A percentile compares a stretch with the other conserved stretches of the same genome.
Conservation (phyloP, 306 rosid species). For the Morella rubra region DNA sequence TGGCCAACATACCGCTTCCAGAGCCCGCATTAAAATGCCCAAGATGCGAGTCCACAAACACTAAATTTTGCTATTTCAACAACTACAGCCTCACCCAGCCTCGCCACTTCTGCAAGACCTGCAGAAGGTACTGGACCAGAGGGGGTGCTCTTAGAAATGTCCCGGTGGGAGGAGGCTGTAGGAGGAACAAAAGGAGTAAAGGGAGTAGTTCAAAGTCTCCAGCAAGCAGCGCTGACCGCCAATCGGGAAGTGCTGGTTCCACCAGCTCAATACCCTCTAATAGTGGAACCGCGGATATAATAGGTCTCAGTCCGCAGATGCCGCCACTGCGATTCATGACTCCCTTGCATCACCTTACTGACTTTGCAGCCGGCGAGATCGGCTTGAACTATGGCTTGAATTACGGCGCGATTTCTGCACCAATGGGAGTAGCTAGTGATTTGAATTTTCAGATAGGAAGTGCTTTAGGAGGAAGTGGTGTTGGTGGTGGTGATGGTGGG, state of each 20-base stretch:
- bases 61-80: slow-evolving; percentile 92
- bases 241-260: slow-evolving; percentile 47
- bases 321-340: slow-evolving; percentile 54
- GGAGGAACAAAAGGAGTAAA: slow-evolving; percentile 76
- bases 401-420: slow-evolving; percentile 40
- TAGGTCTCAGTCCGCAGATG: slow-evolving; percentile 31
- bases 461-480: slow-evolving; percentile 23
- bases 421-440: slow-evolving; percentile 58
- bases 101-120: slow-evolving; percentile 93
- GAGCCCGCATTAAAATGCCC: slow-evolving; percentile 75
- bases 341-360: slow-evolving; percentile 53
- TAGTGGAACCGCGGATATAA: slow-evolving; percentile 29
- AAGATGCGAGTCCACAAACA: slow-evolving; percentile 84
- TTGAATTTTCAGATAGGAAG: slow-evolving; percentile 60
- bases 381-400: slow-evolving; percentile 57
- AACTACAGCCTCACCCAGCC: slow-evolving; percentile 95
- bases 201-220: slow-evolving; percentile 62
- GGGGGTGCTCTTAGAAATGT: slow-evolving; percentile 79
- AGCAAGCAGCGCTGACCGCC: slow-evolving; percentile 56
- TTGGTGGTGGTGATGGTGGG: slow-evolving; percentile 4
- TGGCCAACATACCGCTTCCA: slow-evolving; percentile 78
- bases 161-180: slow-evolving; percentile 88
- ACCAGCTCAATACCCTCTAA: slow-evolving; percentile 39
- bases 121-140: slow-evolving; percentile 87
- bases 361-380: slow-evolving; percentile 42